phyloP scores from a whole-genome alignment of 1,139 yeast genomes.

The Yamadazyma sp. region DNA sequence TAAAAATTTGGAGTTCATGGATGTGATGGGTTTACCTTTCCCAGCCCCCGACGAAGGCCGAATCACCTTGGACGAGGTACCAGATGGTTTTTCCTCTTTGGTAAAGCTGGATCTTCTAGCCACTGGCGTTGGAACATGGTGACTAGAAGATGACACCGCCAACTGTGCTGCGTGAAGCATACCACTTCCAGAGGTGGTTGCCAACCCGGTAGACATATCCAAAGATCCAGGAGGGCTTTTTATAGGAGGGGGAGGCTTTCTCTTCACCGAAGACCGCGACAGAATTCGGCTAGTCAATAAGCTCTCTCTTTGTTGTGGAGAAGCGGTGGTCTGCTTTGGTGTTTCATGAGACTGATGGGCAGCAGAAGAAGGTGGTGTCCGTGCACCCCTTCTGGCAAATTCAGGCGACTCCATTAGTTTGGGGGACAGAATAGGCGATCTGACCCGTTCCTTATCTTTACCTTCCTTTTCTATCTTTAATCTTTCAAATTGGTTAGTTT shows the following conservation, averaged over 20 bases:
- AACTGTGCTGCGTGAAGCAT: conserved; percentile 46
- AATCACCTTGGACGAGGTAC: conserved; percentile 5
- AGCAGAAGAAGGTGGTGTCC: not conserved
- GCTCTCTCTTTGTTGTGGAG: conserved; percentile 11
- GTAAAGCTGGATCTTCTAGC: conserved; percentile 40
- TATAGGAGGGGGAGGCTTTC: conserved; percentile 44
- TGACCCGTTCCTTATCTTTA: conserved; percentile 3
- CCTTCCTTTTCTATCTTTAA: conserved; percentile 16
- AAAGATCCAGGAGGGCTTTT: conserved; percentile 18
- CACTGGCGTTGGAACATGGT: conserved; percentile 19
- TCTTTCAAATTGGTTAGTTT: conserved; percentile 49
- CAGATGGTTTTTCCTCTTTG: conserved; percentile 25
- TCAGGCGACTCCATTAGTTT: conserved; percentile 27
- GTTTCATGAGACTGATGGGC: conserved; percentile 1
- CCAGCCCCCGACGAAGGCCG: conserved; percentile 4
- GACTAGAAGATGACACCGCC: conserved; percentile 42
- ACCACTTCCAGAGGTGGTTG: conserved; percentile 24
- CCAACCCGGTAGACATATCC: conserved; percentile 39
- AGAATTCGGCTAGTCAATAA: conserved; percentile 13
- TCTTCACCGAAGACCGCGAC: conserved; percentile 19
- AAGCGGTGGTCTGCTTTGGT: not conserved
- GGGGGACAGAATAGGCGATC: conserved; percentile 19
- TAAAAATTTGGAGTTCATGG: conserved; percentile 43
- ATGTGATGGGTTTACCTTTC: conserved; percentile 22
- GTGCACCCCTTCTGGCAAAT: conserved; percentile 6